Conservation (phyloP, 78 protist species). For the Dictyostelium capitatum region DNA sequence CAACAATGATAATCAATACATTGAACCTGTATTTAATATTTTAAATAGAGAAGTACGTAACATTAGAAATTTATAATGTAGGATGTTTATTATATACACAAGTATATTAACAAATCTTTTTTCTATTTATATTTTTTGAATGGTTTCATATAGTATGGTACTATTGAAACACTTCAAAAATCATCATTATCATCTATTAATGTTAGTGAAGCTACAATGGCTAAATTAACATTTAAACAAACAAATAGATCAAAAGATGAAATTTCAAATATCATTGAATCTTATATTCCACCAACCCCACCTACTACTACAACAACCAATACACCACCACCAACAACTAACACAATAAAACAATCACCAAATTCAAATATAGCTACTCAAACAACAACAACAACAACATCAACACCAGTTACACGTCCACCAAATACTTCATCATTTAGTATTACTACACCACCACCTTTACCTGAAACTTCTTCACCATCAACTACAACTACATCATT, state of each 20-base stretch:
- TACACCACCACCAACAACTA: slow-evolving; percentile 31
- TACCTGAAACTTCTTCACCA: slow-evolving; percentile 13
- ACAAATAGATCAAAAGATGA: slow-evolving; percentile 34
- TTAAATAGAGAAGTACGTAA: slow-evolving; percentile 47
- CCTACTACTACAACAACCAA: not conserved
- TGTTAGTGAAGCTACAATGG: slow-evolving; percentile 43
- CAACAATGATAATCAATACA: not conserved
- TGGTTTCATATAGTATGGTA: not conserved
- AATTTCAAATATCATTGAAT: not conserved
- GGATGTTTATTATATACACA: too few relatives aligned
- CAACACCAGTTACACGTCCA: not conserved
- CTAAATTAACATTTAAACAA: slow-evolving; percentile 22
- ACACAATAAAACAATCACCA: not conserved
- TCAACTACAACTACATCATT: not conserved
- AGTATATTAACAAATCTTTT: not conserved
- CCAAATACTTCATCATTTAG: not conserved
- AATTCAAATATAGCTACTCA: not conserved
- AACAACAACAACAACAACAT: not conserved
- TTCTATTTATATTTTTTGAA: not conserved
- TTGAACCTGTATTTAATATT: slow-evolving; percentile 13
- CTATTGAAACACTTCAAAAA: slow-evolving; percentile 43
- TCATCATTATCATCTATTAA: slow-evolving; percentile 24
- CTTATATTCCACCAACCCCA: slow-evolving; percentile 34
- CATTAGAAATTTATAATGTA: too few relatives aligned
- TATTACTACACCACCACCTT: not conserved